A percentile compares a stretch with the other conserved stretches of the same genome.
Conservation (phyloP, 139 green algal genomes). For the Chlamydomonas sp. region DNA sequence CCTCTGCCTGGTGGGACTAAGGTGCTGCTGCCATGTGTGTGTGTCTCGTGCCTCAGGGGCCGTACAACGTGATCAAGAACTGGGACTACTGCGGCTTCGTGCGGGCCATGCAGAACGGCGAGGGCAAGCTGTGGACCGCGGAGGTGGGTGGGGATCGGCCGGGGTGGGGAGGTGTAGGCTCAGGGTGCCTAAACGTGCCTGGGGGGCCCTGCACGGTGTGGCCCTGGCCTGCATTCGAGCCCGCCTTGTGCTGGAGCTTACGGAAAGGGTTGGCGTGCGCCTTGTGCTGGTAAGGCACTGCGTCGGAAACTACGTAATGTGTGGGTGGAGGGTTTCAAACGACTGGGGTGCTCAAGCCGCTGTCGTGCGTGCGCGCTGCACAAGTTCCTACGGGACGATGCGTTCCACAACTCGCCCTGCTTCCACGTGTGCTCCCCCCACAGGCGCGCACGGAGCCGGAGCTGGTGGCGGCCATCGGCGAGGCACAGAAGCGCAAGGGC, state of each 20-base stretch:
- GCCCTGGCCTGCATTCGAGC: too few relatives aligned
- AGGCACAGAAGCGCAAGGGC: constrained; percentile 51
- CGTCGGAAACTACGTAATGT: too few relatives aligned
- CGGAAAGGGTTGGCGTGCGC: too few relatives aligned
- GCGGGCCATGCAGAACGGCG: constrained; percentile 61
- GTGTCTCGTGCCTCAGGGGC: background rate
- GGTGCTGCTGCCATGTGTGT: background rate
- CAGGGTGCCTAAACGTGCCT: background rate
- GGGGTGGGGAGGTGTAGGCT: background rate
- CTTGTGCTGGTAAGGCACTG: too few relatives aligned
- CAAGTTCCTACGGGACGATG: too few relatives aligned
- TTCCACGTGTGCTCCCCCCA: background rate
- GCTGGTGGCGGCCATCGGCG: constrained; percentile 65
- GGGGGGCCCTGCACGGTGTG: too few relatives aligned
- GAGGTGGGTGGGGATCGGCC: background rate
- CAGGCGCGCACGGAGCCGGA: constrained; percentile 72
- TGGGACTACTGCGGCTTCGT: constrained; percentile 79
- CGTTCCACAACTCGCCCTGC: too few relatives aligned
- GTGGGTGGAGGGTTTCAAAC: too few relatives aligned
- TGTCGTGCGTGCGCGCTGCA: too few relatives aligned
- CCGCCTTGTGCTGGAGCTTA: too few relatives aligned
- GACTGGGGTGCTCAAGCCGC: too few relatives aligned
- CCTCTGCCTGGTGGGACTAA: too few relatives aligned
- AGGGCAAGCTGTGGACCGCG: constrained; percentile 57
- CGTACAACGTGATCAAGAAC: constrained; percentile 66